Evolutionary conservation across 2,329 filamentous ascomycete genomes (phyloP).

Genomic region (Ophiostoma triangulosporum): DNA sequence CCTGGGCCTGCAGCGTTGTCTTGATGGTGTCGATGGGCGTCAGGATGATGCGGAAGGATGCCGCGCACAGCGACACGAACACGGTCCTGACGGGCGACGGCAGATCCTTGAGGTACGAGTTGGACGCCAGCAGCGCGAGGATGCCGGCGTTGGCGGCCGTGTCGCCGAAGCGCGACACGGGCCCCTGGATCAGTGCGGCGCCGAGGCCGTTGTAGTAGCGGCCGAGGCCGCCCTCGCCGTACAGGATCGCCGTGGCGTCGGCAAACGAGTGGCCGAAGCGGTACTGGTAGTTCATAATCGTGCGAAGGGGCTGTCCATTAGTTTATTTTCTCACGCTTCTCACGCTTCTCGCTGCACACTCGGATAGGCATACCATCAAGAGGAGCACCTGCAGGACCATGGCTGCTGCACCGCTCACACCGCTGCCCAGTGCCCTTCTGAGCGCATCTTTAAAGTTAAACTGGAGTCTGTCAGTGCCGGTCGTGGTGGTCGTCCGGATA

Average conservation of each 20-base stretch:
- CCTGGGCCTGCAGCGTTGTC: slow-evolving; percentile 35
- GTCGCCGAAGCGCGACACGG: slow-evolving; percentile 32
- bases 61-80: slow-evolving; percentile 33
- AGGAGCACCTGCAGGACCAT: slow-evolving; percentile 35
- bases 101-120: slow-evolving; percentile 29
- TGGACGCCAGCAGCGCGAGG: slow-evolving; percentile 32
- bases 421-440: slow-evolving; percentile 30
- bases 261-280: slow-evolving; percentile 30
- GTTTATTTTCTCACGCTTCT: no score
- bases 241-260: slow-evolving; percentile 26
- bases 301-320: slow-evolving; percentile 24
- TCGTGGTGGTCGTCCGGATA: no score
- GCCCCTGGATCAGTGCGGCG: slow-evolving; percentile 32
- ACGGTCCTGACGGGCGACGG: slow-evolving; percentile 31
- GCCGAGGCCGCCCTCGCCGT: slow-evolving; percentile 26
- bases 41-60: slow-evolving; percentile 32
- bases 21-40: slow-evolving; percentile 37
- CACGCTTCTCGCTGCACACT: no score
- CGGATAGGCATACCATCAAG: slow-evolving; percentile 23
- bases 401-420: slow-evolving; percentile 32
- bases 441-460: slow-evolving; percentile 32
- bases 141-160: slow-evolving; percentile 37
- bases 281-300: slow-evolving; percentile 39
- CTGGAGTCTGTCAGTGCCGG: slow-evolving; percentile 15
- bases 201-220: slow-evolving; percentile 33